Evolutionary conservation across 2,329 filamentous ascomycete species (phyloP), one percentile per base, ranked within the genome.

Genomic region (Fusarium palustre): DNA sequence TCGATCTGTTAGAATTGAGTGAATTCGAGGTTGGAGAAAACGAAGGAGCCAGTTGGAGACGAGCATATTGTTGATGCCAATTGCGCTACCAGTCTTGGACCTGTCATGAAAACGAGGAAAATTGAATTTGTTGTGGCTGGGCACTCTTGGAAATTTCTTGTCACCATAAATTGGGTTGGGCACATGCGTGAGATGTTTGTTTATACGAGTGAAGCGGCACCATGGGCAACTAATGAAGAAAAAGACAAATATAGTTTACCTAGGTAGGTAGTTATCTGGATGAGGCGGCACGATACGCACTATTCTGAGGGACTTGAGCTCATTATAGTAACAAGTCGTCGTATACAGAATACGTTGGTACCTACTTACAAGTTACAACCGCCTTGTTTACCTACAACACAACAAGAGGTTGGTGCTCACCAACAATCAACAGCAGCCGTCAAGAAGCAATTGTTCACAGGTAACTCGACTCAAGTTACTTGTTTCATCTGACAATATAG

Each of bases 131-230:
- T 22, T 50, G 64, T 59, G 66, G 67, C 67, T 70, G 62, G 46
- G 62, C 49, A 67, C 33, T 60, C 62, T 69, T 70, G 53, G 42
- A n/a, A 18, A 18, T 31, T 42, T 52, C 45, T 48, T 55, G 43
- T 34, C 31, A 36, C 20, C 28, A 53, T 30, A 13, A 31, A 28
- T 34, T 56, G 39, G 28, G 20, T 24, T 28, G 10, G 39, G 42
- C n/a, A 30, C 36, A 54, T 31, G 60, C 49, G 45, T 48, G 28
- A 30, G 15, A 31, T 42, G 33, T 48, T 38, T 42, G 33, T 48
- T 38, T 34, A 64, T 64, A 58, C 49, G 43, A 64, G 52, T 28
- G 59, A 43, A 49, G 50, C 49, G 31, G 60, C 59, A 47, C 59
- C 45, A 52, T 12, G 39, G 59, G 46, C 53, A 68, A 59, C 41